phyloP scores from a whole-genome alignment of 371 early-diverging fungal species.

The Rhizopus delemar region DNA sequence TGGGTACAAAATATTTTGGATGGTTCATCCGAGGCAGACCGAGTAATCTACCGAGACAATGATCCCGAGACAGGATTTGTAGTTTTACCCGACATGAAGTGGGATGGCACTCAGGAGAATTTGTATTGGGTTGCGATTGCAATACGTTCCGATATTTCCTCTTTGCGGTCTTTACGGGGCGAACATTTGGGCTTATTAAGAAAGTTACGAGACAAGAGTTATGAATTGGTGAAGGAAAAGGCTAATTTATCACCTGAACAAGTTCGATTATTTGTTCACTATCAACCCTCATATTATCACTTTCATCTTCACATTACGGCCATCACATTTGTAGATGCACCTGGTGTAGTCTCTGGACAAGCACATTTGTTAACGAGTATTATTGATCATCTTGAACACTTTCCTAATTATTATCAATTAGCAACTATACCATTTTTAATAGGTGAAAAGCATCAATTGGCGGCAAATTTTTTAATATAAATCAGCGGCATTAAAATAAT shows the following conservation, averaged over 20 bases:
- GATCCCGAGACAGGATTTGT: constrained; percentile 69
- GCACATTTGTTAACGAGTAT: constrained; percentile 76
- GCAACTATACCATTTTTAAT: constrained; percentile 41
- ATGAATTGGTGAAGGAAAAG: constrained; percentile 47
- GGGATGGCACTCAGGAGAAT: constrained; percentile 67
- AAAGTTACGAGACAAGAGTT: constrained; percentile 54
- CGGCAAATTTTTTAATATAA: constrained; percentile 2
- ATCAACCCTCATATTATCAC: constrained; percentile 86
- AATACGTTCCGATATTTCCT: constrained; percentile 45
- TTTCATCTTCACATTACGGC: constrained; percentile 84
- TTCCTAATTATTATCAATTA: constrained; percentile 38
- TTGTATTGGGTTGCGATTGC: constrained; percentile 73
- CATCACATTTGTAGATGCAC: constrained; percentile 55
- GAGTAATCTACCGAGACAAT: constrained; percentile 57
- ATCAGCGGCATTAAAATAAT: constrained; percentile 5
- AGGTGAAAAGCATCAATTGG: constrained; percentile 32
- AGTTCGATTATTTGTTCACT: constrained; percentile 78
- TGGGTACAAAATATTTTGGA: constrained; percentile 83
- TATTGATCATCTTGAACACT: constrained; percentile 57
- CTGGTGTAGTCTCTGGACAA: constrained; percentile 69
- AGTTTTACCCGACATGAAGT: constrained; percentile 82
- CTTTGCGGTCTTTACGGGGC: constrained; percentile 64
- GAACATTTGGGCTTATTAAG: constrained; percentile 68
- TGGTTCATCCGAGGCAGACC: constrained; percentile 67
- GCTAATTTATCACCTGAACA: constrained; percentile 49